Evolutionary conservation across 1,284 basidiomycete genomes (phyloP), one percentile per base, ranked within the genome.

Genomic region (Ceratobasidium sp.): DNA sequence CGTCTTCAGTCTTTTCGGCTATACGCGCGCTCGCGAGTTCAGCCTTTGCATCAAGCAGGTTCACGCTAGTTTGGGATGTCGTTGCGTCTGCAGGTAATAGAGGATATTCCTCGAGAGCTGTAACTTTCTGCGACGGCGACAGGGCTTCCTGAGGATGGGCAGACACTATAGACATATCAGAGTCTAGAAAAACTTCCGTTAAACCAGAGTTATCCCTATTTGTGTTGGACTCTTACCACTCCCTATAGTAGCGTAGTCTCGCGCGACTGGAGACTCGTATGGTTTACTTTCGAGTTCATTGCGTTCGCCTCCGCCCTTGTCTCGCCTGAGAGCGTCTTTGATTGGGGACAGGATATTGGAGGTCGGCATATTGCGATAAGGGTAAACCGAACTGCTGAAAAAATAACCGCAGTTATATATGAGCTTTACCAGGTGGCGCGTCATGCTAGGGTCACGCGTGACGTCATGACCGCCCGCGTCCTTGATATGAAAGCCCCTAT

Each of bases 281-380:
- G 23, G n/a, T 8, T 71, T 17, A 15, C 17, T 49, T 49, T 33
- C 47, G 28, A 11, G n/a, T 47, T 33, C 31, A 37, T 33, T 20
- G 31, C 11, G 28, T 31, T 63, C 58, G 39, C 42, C 56, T 7
- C 31, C 35, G 23, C 47, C n/a, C 39, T 53, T 53, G 31, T 39
- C 11, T 4, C 60, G 58, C 33, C 15, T 53, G 26, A 74, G 13
- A n/a, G 47, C 58, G 35, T 74, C 58, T 39, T 63, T 74, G 23
- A 74, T 42, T 20, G 58, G 69, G 17, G 69, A 42, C 10, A 74
- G 1, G 31, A 74, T 26, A 26, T 63, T 74, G n/a, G 56, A 23
- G 28, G 45, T 26, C 8, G 56, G 61, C 61, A 63, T 63, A n/a
- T n/a, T n/a, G 58, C 17, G 56, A n/a, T 63, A n/a, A 10, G 37